Percentiles rank a stretch among this genome's conserved stretches.
phyloP scores from a whole-genome alignment of 2,329 filamentous ascomycete genomes.

The Nothomitra cinnamomea region DNA sequence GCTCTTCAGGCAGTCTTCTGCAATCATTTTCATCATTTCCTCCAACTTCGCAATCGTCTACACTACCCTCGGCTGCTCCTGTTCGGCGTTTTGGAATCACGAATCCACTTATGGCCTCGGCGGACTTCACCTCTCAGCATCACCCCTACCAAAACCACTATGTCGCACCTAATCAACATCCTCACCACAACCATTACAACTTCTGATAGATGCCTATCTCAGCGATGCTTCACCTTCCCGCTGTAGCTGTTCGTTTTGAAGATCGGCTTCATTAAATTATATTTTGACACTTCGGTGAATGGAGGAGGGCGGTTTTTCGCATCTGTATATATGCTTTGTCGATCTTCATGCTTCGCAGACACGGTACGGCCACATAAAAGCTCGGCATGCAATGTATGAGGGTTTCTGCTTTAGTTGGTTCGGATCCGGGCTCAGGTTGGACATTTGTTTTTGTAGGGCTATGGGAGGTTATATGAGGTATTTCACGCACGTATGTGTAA shows the following conservation, averaged over 20 bases:
- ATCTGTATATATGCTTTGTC: too few species aligned
- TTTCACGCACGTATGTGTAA: too few species aligned
- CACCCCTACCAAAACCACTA: slow-evolving; percentile 74
- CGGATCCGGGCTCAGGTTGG: too few species aligned
- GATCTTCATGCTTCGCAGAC: too few species aligned
- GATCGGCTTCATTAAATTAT: neutral
- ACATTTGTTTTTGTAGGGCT: too few species aligned
- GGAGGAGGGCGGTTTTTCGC: too few species aligned
- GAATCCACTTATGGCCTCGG: slow-evolving; percentile 53
- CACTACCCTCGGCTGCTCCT: slow-evolving; percentile 7
- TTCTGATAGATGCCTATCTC: slow-evolving; percentile 6
- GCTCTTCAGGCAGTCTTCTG: neutral
- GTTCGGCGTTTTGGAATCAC: slow-evolving; percentile 29
- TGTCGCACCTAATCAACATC: slow-evolving; percentile 45
- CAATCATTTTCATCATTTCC: slow-evolving; percentile 3
- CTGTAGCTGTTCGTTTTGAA: neutral
- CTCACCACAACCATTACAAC: slow-evolving; percentile 10
- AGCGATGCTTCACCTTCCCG: neutral
- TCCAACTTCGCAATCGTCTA: slow-evolving; percentile 10
- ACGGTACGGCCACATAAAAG: too few species aligned
- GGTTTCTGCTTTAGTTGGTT: too few species aligned
- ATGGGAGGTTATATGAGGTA: too few species aligned
- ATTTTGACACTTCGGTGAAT: too few species aligned
- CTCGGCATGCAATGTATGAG: too few species aligned
- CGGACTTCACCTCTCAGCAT: slow-evolving; percentile 60